phyloP scores from a whole-genome alignment of 805 yeast species.

The Kodamaea nitidulidarum region DNA sequence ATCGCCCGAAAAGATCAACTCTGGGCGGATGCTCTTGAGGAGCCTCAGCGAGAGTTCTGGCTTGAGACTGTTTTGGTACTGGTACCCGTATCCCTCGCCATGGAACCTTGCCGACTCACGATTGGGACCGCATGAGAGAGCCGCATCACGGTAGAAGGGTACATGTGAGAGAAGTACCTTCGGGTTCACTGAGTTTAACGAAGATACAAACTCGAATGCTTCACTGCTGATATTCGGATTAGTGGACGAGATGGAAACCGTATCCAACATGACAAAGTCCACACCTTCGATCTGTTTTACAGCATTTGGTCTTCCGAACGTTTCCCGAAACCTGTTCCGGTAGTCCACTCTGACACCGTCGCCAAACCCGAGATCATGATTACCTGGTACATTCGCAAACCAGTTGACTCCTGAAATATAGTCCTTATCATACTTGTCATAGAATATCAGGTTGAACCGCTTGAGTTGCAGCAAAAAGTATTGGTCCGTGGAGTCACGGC shows the following conservation, averaged over 20 bases:
- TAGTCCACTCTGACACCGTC: conserved; percentile 21
- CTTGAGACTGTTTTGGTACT: conserved; percentile 22
- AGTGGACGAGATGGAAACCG: conserved; percentile 17
- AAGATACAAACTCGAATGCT: conserved; percentile 14
- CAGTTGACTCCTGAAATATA: conserved; percentile 21
- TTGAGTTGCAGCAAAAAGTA: conserved; percentile 27
- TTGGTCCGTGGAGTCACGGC: conserved; percentile 28
- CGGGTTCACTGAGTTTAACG: conserved; percentile 12
- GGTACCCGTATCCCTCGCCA: conserved; percentile 20
- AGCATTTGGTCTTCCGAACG: conserved; percentile 33
- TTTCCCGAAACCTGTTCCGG: conserved; percentile 24
- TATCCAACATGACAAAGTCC: conserved; percentile 24
- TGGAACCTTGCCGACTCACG: conserved; percentile 15
- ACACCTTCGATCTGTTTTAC: conserved; percentile 26
- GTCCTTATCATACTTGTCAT: conserved; percentile 8
- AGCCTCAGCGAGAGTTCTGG: conserved; percentile 15
- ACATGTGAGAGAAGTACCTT: conserved; percentile 23
- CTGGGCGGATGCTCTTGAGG: conserved; percentile 16
- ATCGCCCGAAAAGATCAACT: conserved; percentile 23
- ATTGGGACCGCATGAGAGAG: conserved; percentile 18
- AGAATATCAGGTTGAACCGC: conserved; percentile 34
- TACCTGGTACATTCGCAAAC: conserved; percentile 30
- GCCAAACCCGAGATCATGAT: conserved; percentile 27
- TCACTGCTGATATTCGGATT: conserved; percentile 11
- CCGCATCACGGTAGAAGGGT: conserved; percentile 21